These are phyloP conservation scores for Letharia lupina DNA, from an alignment of 495 filamentous ascomycete genomes.

Conservation along the genomic window DNA sequence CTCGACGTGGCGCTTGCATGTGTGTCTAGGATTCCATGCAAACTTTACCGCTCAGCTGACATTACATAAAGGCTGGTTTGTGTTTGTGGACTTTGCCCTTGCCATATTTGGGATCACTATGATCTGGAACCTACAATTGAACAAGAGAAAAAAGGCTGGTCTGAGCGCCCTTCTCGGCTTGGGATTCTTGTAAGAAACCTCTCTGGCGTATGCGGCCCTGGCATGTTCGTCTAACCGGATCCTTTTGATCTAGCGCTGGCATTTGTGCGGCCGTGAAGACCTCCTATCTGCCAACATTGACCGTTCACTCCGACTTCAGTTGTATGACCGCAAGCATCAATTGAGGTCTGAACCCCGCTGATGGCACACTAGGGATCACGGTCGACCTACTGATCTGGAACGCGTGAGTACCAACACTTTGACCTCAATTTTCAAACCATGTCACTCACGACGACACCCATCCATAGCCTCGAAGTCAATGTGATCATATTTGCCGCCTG, in stretches of 20 bases:
- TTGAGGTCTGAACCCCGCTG: not conserved
- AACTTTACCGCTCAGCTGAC: not conserved
- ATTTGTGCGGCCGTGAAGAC: constrained; percentile 12
- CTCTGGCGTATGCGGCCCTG: not conserved
- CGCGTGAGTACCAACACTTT: constrained; percentile 6
- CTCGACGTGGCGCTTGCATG: not conserved
- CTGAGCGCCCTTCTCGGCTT: not conserved
- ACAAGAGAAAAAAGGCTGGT: not conserved
- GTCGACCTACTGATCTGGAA: constrained; percentile 8
- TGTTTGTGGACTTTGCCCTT: constrained; percentile 1
- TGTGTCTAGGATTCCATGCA: not conserved
- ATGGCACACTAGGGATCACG: not conserved
- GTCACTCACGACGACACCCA: not conserved
- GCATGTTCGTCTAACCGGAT: not conserved
- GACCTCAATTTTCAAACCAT: too few relatives aligned
- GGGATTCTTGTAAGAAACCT: constrained; percentile 3
- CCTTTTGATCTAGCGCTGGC: not conserved
- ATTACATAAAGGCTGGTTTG: not conserved
- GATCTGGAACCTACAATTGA: not conserved
- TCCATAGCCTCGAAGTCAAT: constrained; percentile 5
- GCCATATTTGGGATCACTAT: not conserved
- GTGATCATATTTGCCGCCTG: not conserved
- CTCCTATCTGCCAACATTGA: constrained; percentile 5
- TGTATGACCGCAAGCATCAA: constrained; percentile 5
- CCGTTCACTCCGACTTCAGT: constrained; percentile 3